Base-by-base conservation (phyloP, 1,284 basidiomycete species). In the Pascua sp. region DNA sequence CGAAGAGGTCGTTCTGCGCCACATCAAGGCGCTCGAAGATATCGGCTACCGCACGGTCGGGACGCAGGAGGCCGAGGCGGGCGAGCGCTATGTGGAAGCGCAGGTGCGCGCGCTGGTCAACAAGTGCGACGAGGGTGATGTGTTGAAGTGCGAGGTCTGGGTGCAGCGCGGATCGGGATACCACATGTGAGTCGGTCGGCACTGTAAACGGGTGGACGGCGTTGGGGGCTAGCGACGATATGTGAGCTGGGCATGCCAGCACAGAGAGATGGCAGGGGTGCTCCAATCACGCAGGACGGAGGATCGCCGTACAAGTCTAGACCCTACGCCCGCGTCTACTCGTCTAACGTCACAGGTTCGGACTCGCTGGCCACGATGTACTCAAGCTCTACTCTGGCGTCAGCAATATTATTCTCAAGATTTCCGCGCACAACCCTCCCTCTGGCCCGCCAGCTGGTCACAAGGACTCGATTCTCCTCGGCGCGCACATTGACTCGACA, bases 1-100 rank as follows among this genome's bases (percentile, higher is more conserved):
- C 17, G 76, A 78, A 54, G 56, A 64, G 45, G 63, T 70, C 15
- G 69, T 75, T 8, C 53, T 75, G n/a, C 39, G 24, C 1, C 76
- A 78, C 47, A 71, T 78, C 44, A 55, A 57, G 43, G 72, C 65
- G 7, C 72, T 66, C 41, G 91, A 93, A 71, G 85, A 85, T 38
- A 90, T 95, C 58, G 94, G 94, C 5, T 98, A 87, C 78, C 83
- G 95, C 44, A 95, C 90, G 0, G 90, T 96, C 15, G 95, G 95
- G 1, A 95, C 93, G 0, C 81, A 82, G 43, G 90, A 97, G 73
- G 92, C 97, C 77, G 86, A 90, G 0, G 76, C 85, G 36, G 92
- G 89, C 7, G 93, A 97, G 67, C 78, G 82, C 42, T 97, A 92
- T 85, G 86, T 96, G 80, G 71, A 87, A 17, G 76, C 81, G 46